Conservation (phyloP, 179 eudicot genomes). For the Nepenthes alata region DNA sequence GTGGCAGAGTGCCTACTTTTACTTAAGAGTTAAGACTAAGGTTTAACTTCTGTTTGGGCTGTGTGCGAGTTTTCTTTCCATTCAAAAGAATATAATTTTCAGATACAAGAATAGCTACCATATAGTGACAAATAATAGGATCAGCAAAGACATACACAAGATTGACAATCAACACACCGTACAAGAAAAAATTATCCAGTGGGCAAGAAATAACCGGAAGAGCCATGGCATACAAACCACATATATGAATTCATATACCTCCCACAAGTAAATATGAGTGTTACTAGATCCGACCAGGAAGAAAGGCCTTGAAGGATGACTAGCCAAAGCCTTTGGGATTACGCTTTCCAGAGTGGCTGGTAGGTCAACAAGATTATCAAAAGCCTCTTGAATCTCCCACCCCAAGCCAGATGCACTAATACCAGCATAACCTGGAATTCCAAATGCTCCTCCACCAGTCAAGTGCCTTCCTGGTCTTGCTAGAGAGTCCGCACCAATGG, state of each 20-base stretch:
- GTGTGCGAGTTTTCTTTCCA: too few species aligned
- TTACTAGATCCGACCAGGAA: constrained; percentile 91
- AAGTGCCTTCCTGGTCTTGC: constrained; percentile 40
- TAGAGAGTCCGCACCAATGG: constrained; percentile 43
- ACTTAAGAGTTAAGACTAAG: too few species aligned
- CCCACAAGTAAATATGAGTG: constrained; percentile 86
- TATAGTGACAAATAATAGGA: too few species aligned
- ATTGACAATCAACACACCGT: too few species aligned
- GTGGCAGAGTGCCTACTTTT: too few species aligned
- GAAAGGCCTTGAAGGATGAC: constrained; percentile 86
- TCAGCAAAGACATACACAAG: too few species aligned
- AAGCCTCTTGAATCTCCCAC: constrained; percentile 78
- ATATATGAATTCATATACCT: constrained; percentile 35
- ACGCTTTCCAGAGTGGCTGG: constrained; percentile 70
- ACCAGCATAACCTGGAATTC: constrained; percentile 68
- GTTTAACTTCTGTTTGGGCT: too few species aligned
- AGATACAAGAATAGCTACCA: too few species aligned
- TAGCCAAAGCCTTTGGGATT: constrained; percentile 61
- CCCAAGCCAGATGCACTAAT: constrained; percentile 63
- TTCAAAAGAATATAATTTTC: too few species aligned
- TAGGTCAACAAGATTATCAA: constrained; percentile 67
- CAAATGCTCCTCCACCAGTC: constrained; percentile 58
- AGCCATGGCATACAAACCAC: background rate
- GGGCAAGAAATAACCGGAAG: too few species aligned
- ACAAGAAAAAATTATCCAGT: too few species aligned